These are phyloP conservation scores for Clonostachys chloroleuca DNA, from an alignment of 2,329 filamentous ascomycete species.

Conservation along the genomic window DNA sequence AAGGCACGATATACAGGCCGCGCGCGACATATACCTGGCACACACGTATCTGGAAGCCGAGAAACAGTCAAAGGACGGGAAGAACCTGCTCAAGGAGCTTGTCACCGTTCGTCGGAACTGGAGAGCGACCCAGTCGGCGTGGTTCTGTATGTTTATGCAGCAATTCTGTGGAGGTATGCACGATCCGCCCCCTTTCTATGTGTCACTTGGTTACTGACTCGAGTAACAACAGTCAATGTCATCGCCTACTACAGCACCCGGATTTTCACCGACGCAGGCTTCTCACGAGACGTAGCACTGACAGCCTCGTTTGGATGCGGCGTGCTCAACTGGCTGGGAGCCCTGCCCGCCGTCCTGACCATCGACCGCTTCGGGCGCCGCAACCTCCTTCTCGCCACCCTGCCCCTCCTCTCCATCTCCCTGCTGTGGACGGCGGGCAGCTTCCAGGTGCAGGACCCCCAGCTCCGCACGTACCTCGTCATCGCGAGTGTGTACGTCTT, in stretches of 20 bases:
- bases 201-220: too few relatives aligned
- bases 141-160: conserved; percentile 27
- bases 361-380: conserved; percentile 63
- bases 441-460: conserved; percentile 1
- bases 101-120: conserved; percentile 20
- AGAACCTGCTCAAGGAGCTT: conserved; percentile 14
- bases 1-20: conserved; percentile 38
- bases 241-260: conserved; percentile 43
- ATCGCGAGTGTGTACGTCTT: conserved; percentile 24
- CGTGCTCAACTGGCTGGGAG: conserved; percentile 58
- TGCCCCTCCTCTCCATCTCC: conserved; percentile 50
- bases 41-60: conserved; percentile 26
- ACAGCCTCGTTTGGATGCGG: conserved; percentile 39
- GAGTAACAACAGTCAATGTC: conserved; percentile 28
- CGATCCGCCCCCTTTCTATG: too few relatives aligned
- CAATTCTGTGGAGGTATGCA: conserved; percentile 36
- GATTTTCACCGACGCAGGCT: conserved; percentile 37
- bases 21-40: conserved; percentile 44
- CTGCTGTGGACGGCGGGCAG: conserved; percentile 30
- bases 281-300: conserved; percentile 28
- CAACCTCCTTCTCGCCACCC: conserved; percentile 55
- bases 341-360: conserved; percentile 57
- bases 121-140: conserved; percentile 22
- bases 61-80: conserved; percentile 8
- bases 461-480: not conserved